Evolutionary conservation across 1,284 basidiomycete species (phyloP), one percentile per base, ranked within the genome.

Genomic region (Phellopilus nigrolimitatus): DNA sequence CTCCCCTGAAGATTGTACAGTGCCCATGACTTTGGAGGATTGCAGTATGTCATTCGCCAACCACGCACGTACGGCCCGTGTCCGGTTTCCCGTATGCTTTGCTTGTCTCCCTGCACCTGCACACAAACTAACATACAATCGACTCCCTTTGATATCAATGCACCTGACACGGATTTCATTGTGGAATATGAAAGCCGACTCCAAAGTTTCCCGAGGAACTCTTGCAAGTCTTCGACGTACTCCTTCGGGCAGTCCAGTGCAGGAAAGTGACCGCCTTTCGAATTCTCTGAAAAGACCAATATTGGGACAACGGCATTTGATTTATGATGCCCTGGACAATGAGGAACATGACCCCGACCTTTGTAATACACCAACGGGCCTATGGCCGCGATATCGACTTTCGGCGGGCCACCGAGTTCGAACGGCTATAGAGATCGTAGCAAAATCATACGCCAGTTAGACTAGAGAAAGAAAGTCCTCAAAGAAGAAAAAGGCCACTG

Each of bases 341-440:
- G n/a, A 52, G 47, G 13, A 58, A 52, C 8, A 58, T 25, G 3
- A 21, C n/a, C 3, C 41, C 37, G 22, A 55, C 54, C 54, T 43
- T 61, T 61, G 48, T 60, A 61, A 34, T 56, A 57, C 2, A 61
- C 56, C 52, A 43, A 40, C 2, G 47, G 46, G 0, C 53, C 58
- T 24, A 50, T 27, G 19, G 49, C 49, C 17, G 28, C 30, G 19
- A 60, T 56, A 15, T 50, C 48, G 8, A 44, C 37, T 8, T 51
- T 48, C 13, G 55, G 57, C 8, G 55, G 31, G 1, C 49, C 52
- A 17, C 53, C 57, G 25, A 61, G 57, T 43, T 61, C 60, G 36
- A 50, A 60, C 1, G 60, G 60, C 60, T 61, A 36, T 13, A 42
- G n/a, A 10, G 40, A 31, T 21, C 28, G n/a, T 53, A 8, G 15